These are phyloP conservation scores for Nadsonia fulvescens DNA, from an alignment of 805 yeast species.

Conservation along the genomic window DNA sequence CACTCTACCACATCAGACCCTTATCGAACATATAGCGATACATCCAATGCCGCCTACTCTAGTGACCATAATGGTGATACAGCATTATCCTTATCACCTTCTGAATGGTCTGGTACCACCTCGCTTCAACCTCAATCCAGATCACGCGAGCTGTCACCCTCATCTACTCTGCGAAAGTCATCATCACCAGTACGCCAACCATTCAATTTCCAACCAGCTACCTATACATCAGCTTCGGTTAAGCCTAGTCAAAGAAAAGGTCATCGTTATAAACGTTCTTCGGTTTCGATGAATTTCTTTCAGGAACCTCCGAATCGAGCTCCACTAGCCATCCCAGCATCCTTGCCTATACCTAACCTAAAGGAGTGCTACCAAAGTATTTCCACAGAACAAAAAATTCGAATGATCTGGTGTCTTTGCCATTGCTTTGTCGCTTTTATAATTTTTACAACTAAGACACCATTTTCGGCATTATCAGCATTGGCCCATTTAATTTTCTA, in stretches of 20 bases:
- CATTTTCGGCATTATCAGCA: constrained; percentile 47
- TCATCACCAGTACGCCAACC: constrained; percentile 22
- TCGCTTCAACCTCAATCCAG: too few species aligned
- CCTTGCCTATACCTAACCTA: constrained; percentile 54
- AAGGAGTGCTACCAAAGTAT: constrained; percentile 47
- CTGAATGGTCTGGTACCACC: too few species aligned
- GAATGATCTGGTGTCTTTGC: constrained; percentile 36
- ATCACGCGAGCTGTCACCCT: too few species aligned
- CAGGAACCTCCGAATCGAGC: constrained; percentile 74
- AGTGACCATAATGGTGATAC: too few species aligned
- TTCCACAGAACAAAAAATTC: constrained; percentile 35
- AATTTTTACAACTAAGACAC: constrained; percentile 43
- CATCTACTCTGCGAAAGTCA: too few species aligned
- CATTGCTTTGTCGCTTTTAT: constrained; percentile 39
- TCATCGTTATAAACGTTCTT: constrained; percentile 87
- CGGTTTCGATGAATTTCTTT: constrained; percentile 88
- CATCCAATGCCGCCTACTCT: too few species aligned
- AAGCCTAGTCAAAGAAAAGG: constrained; percentile 48
- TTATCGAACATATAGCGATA: too few species aligned
- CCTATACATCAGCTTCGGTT: constrained; percentile 16
- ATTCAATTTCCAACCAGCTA: constrained; percentile 48
- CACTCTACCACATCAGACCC: too few species aligned
- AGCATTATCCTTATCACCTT: too few species aligned
- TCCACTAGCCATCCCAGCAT: constrained; percentile 41
- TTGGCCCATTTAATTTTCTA: constrained; percentile 76